Conservation (phyloP, 495 filamentous ascomycete species). For the Penicillium silybi region DNA sequence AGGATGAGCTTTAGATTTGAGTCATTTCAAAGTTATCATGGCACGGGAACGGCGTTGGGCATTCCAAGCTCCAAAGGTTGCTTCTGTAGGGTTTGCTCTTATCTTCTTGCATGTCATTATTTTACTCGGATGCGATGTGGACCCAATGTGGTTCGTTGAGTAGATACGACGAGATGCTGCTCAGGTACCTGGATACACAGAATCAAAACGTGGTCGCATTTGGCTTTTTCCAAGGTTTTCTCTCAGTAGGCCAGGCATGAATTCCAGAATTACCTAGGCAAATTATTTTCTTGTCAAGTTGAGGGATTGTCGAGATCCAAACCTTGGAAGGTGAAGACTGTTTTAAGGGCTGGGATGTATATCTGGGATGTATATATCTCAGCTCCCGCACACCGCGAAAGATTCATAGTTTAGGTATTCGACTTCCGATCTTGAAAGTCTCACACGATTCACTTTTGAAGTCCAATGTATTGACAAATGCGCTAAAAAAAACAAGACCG, state of each 20-base stretch:
- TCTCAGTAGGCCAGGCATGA: no score
- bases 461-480: constrained; percentile 28
- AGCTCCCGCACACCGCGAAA: no score
- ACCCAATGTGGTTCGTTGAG: neutral
- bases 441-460: constrained; percentile 4
- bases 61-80: neutral
- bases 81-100: neutral
- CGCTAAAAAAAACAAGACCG: constrained; percentile 22
- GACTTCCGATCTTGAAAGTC: neutral
- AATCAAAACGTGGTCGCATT: no score
- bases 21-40: neutral
- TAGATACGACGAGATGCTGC: neutral
- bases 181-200: neutral
- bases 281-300: no score
- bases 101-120: constrained; percentile 4
- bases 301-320: no score
- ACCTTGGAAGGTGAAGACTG: no score
- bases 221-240: no score
- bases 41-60: constrained; percentile 7
- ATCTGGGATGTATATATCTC: no score
- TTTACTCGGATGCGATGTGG: neutral
- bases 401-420: no score
- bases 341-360: no score
- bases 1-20: constrained; percentile 43
- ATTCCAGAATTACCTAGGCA: no score